Evolutionary conservation across 208 protist species (phyloP).

Genomic region (Trypanosoma lewisi): DNA sequence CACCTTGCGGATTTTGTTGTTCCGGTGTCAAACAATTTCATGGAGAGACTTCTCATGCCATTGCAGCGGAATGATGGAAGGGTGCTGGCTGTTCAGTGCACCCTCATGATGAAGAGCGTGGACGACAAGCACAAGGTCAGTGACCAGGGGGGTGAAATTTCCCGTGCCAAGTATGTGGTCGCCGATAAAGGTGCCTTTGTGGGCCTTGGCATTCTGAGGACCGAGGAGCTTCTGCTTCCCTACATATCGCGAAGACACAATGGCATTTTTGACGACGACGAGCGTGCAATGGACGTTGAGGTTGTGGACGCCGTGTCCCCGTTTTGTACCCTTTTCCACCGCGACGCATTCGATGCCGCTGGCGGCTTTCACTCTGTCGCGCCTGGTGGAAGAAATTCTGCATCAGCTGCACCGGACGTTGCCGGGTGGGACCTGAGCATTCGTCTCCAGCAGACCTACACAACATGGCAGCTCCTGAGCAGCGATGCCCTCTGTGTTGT

Average conservation of each 20-base stretch:
- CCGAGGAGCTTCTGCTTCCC: background rate
- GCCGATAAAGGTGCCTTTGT: conserved; percentile 22
- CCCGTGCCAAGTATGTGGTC: background rate
- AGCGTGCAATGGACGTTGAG: conserved; percentile 8
- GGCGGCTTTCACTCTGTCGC: background rate
- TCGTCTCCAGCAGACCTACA: conserved; percentile 1
- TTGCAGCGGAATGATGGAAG: background rate
- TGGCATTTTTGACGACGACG: conserved; percentile 7
- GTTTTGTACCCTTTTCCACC: conserved; percentile 20
- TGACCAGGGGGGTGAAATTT: background rate
- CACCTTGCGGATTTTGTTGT: background rate
- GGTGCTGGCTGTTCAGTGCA: conserved; percentile 16
- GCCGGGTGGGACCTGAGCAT: conserved; percentile 16
- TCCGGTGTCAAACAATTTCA: conserved; percentile 1
- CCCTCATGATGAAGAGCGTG: background rate
- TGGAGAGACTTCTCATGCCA: conserved; percentile 5
- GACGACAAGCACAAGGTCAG: too few relatives aligned
- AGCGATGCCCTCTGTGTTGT: conserved; percentile 4
- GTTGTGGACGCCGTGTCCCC: conserved; percentile 20
- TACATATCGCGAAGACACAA: conserved; percentile 14
- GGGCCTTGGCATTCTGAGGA: background rate
- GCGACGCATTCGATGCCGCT: background rate
- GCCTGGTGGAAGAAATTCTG: too few relatives aligned
- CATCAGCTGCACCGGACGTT: conserved; percentile 7
- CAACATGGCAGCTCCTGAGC: conserved; percentile 14